Evolutionary conservation across 2,329 filamentous ascomycete genomes (phyloP).

Genomic region (Epichloe uncinata): DNA sequence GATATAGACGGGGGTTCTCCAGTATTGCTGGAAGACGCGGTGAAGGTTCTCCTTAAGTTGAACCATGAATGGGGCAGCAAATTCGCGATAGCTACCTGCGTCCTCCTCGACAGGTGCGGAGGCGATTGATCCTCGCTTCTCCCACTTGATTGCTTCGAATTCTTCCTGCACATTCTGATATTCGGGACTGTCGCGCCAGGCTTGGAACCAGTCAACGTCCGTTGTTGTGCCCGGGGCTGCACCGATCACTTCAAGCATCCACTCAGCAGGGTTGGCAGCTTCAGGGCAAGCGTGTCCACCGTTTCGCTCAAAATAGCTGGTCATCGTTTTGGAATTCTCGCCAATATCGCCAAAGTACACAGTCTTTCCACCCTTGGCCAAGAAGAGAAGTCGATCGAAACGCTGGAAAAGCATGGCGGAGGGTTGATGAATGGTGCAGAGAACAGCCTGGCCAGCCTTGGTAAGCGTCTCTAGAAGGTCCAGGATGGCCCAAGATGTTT

Average conservation of each 20-base stretch:
- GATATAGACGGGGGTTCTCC: slow-evolving; percentile 80
- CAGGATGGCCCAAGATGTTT: slow-evolving; percentile 87
- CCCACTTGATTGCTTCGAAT: slow-evolving; percentile 40
- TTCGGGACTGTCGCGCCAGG: slow-evolving; percentile 47
- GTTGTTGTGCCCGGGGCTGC: slow-evolving; percentile 51
- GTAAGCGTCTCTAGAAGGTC: slow-evolving; percentile 81
- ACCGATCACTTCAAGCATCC: slow-evolving; percentile 54
- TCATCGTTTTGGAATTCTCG: slow-evolving; percentile 52
- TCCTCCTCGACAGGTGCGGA: not conserved
- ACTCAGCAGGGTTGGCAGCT: slow-evolving; percentile 69
- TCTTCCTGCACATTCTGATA: slow-evolving; percentile 42
- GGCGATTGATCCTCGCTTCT: slow-evolving; percentile 23
- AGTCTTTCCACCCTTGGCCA: slow-evolving; percentile 61
- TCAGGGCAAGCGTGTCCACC: slow-evolving; percentile 51
- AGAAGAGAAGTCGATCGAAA: slow-evolving; percentile 69
- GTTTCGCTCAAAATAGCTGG: slow-evolving; percentile 63
- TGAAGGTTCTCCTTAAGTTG: slow-evolving; percentile 56
- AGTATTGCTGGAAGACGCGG: slow-evolving; percentile 84
- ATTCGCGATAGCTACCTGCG: slow-evolving; percentile 50
- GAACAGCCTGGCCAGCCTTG: slow-evolving; percentile 77
- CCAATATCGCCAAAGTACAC: slow-evolving; percentile 77
- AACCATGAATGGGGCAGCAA: slow-evolving; percentile 58
- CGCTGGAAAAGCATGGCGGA: slow-evolving; percentile 89
- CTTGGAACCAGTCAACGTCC: slow-evolving; percentile 51
- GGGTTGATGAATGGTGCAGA: slow-evolving; percentile 98